These are phyloP conservation scores for Orbilia ellipsospora DNA, from an alignment of 2,329 filamentous ascomycete genomes.

Conservation along the genomic window DNA sequence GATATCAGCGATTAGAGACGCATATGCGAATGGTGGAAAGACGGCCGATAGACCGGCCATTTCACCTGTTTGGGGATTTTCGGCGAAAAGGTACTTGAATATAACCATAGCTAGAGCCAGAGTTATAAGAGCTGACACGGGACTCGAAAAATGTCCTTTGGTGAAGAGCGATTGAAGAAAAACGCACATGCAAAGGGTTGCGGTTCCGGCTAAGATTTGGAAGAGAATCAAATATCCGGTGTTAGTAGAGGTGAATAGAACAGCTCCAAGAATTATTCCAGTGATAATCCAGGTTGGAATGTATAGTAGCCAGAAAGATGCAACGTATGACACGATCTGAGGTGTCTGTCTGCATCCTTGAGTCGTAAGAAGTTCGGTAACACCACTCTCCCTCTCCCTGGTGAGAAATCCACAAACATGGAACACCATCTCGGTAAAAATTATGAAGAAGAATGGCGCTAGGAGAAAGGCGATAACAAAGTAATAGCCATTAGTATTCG, in stretches of 20 bases:
- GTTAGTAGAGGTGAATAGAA: constrained; percentile 66
- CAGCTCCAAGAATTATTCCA: constrained; percentile 72
- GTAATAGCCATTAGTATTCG: constrained; percentile 45
- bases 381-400: constrained; percentile 84
- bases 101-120: constrained; percentile 83
- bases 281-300: constrained; percentile 84
- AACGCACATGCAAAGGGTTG: constrained; percentile 82
- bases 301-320: constrained; percentile 83
- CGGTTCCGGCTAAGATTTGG: constrained; percentile 79
- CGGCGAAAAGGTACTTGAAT: constrained; percentile 71
- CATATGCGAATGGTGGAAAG: constrained; percentile 88
- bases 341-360: constrained; percentile 85
- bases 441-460: constrained; percentile 78
- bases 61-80: constrained; percentile 55
- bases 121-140: constrained; percentile 77
- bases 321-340: constrained; percentile 79
- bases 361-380: constrained; percentile 87
- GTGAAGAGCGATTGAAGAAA: constrained; percentile 85
- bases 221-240: constrained; percentile 68
- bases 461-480: constrained; percentile 56
- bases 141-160: constrained; percentile 87
- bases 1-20: constrained; percentile 81
- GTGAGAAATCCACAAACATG: constrained; percentile 88
- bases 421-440: constrained; percentile 83
- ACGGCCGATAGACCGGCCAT: constrained; percentile 78